These are phyloP conservation scores for Babesia gibsoni DNA, from an alignment of 169 alveolate genomes.

Conservation along the genomic window DNA sequence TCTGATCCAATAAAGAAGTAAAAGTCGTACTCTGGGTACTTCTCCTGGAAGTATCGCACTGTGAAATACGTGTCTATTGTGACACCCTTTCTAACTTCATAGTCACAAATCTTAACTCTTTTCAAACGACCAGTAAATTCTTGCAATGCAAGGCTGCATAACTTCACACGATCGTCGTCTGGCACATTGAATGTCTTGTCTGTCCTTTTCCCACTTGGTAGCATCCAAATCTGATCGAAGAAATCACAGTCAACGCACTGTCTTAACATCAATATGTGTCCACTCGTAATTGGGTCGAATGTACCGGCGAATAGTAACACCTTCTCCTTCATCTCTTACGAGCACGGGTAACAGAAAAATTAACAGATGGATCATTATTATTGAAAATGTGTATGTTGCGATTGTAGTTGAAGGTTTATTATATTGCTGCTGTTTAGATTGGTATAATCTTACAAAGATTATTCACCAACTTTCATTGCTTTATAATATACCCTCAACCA, in stretches of 20 bases:
- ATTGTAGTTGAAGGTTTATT: background rate
- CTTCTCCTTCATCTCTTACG: background rate
- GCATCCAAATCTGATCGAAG: slow-evolving; percentile 39
- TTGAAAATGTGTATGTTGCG: background rate
- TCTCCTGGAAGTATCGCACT: slow-evolving; percentile 22
- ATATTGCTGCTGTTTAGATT: background rate
- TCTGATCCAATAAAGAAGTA: slow-evolving; percentile 63
- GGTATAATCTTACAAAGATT: background rate
- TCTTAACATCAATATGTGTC: slow-evolving; percentile 53
- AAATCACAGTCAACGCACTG: slow-evolving; percentile 29
- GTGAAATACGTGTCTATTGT: slow-evolving; percentile 58
- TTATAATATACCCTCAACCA: background rate
- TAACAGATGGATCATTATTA: background rate
- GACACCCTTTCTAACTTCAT: slow-evolving; percentile 19
- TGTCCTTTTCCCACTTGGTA: slow-evolving; percentile 59
- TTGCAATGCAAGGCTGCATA: slow-evolving; percentile 31
- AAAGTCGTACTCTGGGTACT: slow-evolving; percentile 41
- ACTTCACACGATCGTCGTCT: slow-evolving; percentile 36
- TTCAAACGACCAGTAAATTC: background rate
- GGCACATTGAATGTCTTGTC: slow-evolving; percentile 45
- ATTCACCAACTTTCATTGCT: background rate
- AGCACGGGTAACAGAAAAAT: background rate
- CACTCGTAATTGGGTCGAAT: slow-evolving; percentile 61
- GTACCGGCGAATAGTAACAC: slow-evolving; percentile 64
- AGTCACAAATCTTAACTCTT: slow-evolving; percentile 17